phyloP scores from a whole-genome alignment of 257 asterid genomes.

The Fraxinus pennsylvanica region DNA sequence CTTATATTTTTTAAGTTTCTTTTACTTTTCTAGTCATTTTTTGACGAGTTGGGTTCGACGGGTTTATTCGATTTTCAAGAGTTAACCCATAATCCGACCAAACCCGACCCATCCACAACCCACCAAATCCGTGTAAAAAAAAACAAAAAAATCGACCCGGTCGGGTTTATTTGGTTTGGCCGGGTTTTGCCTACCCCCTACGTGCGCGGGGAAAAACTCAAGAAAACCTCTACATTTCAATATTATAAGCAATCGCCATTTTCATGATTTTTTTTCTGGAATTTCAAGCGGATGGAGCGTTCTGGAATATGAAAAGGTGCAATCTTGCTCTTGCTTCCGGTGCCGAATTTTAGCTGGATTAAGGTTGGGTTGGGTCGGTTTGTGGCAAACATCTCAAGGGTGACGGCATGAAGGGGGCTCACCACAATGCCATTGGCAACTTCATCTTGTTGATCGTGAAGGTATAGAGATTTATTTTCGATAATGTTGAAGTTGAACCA shows the following conservation, averaged over 20 bases:
- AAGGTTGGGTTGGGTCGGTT: background rate
- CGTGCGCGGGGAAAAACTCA: background rate
- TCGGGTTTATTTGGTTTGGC: too few species aligned
- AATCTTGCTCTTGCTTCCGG: background rate
- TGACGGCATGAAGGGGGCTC: background rate
- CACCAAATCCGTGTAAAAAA: too few species aligned
- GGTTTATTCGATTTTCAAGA: too few species aligned
- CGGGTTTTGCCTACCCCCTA: too few species aligned
- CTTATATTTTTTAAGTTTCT: too few species aligned
- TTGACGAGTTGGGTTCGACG: too few species aligned
- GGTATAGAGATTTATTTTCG: background rate
- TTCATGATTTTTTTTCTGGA: background rate
- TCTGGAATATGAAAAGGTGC: background rate
- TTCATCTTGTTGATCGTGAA: background rate
- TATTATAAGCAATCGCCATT: background rate
- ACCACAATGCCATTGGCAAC: background rate
- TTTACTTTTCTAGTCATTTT: too few species aligned
- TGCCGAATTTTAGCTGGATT: background rate
- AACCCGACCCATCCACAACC: too few species aligned
- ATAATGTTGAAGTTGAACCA: background rate
- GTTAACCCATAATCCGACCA: too few species aligned
- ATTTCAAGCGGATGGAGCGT: background rate
- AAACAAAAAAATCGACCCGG: too few species aligned
- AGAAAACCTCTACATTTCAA: background rate
- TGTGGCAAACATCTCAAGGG: background rate